These are phyloP conservation scores for Penicillium sp. DNA, from an alignment of 2,329 filamentous ascomycete species.

Conservation along the genomic window DNA sequence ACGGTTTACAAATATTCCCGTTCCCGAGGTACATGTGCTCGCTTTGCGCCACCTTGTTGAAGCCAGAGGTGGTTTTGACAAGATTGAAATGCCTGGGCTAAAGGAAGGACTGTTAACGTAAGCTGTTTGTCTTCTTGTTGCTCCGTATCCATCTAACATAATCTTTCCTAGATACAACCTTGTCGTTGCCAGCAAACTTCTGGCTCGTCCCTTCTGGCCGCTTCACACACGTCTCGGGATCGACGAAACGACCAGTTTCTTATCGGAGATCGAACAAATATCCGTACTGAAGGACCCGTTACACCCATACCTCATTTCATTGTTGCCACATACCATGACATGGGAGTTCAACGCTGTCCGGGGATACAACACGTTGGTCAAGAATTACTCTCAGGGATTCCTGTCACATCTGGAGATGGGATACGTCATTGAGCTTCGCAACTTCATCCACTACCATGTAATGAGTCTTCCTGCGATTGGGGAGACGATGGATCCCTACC, in stretches of 20 bases:
- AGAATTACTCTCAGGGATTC: background rate
- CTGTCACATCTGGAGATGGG: background rate
- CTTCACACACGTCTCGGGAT: background rate
- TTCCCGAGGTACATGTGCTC: background rate
- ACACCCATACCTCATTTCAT: background rate
- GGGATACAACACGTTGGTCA: background rate
- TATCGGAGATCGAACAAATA: background rate
- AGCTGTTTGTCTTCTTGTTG: background rate
- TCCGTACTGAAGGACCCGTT: background rate
- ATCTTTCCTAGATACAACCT: background rate
- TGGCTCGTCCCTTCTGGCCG: conserved; percentile 1
- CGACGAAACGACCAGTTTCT: background rate
- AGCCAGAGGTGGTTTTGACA: background rate
- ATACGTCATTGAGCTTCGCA: background rate
- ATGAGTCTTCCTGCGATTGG: background rate
- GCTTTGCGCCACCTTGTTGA: background rate
- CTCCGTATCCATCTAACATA: background rate
- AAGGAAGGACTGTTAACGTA: conserved; percentile 5
- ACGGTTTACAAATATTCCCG: conserved; percentile 3
- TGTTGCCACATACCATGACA: background rate
- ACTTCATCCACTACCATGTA: background rate
- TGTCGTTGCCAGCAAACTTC: conserved; percentile 6
- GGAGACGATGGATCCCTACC: background rate
- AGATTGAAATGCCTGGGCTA: conserved; percentile 6
- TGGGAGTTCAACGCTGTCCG: conserved; percentile 5